These are phyloP conservation scores for Suhomyces atakaporum DNA, from an alignment of 1,139 yeast genomes.

Conservation along the genomic window DNA sequence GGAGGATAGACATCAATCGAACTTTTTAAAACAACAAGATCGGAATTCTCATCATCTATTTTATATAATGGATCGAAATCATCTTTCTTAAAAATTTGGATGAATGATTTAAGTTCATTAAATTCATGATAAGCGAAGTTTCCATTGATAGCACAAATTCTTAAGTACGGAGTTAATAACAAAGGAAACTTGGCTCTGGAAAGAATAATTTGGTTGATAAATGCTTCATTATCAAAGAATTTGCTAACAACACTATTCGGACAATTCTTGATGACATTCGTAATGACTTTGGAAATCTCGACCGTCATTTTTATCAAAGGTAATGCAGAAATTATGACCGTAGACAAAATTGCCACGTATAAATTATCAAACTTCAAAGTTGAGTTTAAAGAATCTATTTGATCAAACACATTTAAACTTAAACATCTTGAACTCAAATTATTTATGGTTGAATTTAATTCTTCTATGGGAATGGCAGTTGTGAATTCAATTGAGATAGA, in stretches of 20 bases:
- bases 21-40: constrained; percentile 45
- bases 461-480: constrained; percentile 19
- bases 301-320: constrained; percentile 62
- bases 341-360: constrained; percentile 60
- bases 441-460: constrained; percentile 20
- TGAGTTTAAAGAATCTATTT: constrained; percentile 44
- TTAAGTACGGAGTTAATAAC: constrained; percentile 62
- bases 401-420: constrained; percentile 48
- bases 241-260: constrained; percentile 58
- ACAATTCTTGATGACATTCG: constrained; percentile 50
- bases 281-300: constrained; percentile 52
- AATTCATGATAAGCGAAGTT: constrained; percentile 68
- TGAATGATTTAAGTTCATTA: constrained; percentile 59
- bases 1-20: constrained; percentile 52
- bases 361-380: constrained; percentile 51
- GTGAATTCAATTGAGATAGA: constrained; percentile 12
- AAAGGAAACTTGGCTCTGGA: constrained; percentile 77
- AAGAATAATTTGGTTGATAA: constrained; percentile 57
- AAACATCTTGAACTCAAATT: constrained; percentile 48
- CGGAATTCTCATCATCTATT: constrained; percentile 56
- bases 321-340: constrained; percentile 58
- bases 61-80: constrained; percentile 42
- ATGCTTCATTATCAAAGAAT: constrained; percentile 58
- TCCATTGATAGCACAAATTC: constrained; percentile 63
- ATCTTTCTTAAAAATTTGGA: constrained; percentile 42